Evolutionary conservation across 2,329 filamentous ascomycete species (phyloP).

Genomic region (Blastomyces gilchristii): DNA sequence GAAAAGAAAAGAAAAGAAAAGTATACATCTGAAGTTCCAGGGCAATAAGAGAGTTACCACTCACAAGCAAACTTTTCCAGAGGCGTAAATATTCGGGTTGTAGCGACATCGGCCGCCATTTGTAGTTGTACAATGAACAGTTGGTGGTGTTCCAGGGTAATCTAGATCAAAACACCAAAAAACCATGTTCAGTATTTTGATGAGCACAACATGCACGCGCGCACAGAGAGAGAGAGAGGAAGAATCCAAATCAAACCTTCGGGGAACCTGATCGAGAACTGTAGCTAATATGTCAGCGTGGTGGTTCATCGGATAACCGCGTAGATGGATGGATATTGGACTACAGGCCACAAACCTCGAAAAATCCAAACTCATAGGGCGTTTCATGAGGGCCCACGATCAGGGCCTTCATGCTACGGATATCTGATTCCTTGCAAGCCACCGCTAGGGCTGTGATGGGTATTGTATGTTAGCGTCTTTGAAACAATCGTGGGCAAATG

Average conservation of each 20-base stretch:
- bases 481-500: neutral
- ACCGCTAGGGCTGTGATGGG: constrained; percentile 63
- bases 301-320: neutral
- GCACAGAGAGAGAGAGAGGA: neutral
- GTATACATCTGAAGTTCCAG: too few species aligned
- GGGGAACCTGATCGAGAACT: constrained; percentile 70
- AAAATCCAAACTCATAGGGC: constrained; percentile 95
- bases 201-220: neutral
- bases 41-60: constrained; percentile 25
- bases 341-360: constrained; percentile 54
- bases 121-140: constrained; percentile 64
- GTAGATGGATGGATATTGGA: constrained; percentile 13
- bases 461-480: constrained; percentile 15
- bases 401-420: constrained; percentile 74
- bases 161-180: constrained; percentile 41
- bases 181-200: neutral
- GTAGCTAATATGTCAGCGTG: neutral
- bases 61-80: constrained; percentile 84
- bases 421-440: constrained; percentile 75
- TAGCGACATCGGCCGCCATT: constrained; percentile 83
- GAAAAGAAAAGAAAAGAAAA: neutral
- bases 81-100: constrained; percentile 92
- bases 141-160: constrained; percentile 61
- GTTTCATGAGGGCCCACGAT: constrained; percentile 90
- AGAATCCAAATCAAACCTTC: constrained; percentile 46